Evolutionary conservation across 371 early-diverging fungal genomes (phyloP), one percentile per base, ranked within the genome.

Genomic region (Nosema muscidifuracis): DNA sequence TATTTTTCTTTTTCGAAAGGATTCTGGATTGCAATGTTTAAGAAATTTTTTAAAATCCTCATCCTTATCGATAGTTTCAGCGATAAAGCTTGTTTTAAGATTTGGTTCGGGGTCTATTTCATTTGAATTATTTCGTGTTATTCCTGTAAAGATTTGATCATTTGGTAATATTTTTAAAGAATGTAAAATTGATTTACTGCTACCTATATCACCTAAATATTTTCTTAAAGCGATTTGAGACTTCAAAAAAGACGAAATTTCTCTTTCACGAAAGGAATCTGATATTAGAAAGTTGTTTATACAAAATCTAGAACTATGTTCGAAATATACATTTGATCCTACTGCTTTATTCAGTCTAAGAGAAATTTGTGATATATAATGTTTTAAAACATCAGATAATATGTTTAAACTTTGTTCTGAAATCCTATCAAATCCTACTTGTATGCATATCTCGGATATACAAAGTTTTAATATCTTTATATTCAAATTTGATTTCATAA

Each of bases 381-480:
- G 53, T 20, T 40, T 53, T 28, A 77, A 34, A n/a, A 80, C 22
- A 36, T 80, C 77, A 16, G 65, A 44, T 18, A 77, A 20, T n/a
- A 75, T 58, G 58, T 74, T 71, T 15, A 80, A 34, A 43, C 77
- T 55, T 26, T 77, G 65, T 44, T 74, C 75, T 12, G 75, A 66
- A 20, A 57, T 58, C 51, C 51, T 73, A n/a, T 80, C 80, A 70
- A 80, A 80, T 30, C 80, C 80, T 22, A 61, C 24, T 56, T 80
- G 80, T 24, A 75, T 22, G 22, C 78, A 44, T 18, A 77, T 47
- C 60, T 80, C 77, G 0, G 66, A 65, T 18, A 65, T 43, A 1
- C 67, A 64, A 13, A 77, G 51, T 42, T 63, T 72, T 34, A 77
- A 26, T 24, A 80, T 67, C 58, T 80, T 74, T 16, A 40, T 56